Percentiles rank a stretch among this genome's conserved stretches.
These are phyloP conservation scores for Coemansia umbellata DNA, from an alignment of 192 early-diverging fungal genomes.

Conservation along the genomic window DNA sequence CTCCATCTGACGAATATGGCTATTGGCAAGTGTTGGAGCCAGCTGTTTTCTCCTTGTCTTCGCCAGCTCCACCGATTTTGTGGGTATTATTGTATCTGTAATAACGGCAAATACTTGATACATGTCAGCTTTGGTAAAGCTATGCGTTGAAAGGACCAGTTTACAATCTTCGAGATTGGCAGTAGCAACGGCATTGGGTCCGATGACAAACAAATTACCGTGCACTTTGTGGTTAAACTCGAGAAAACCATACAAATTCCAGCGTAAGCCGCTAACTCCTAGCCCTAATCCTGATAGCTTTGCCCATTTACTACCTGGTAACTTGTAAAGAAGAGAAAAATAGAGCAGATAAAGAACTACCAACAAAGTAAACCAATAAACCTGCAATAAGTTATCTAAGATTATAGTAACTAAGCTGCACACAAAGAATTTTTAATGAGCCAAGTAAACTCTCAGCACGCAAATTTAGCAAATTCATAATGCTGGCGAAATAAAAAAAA, in stretches of 20 bases:
- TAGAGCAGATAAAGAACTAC: constrained; percentile 18
- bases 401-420: no score
- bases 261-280: constrained; percentile 6
- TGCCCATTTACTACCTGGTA: constrained; percentile 19
- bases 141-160: constrained; percentile 13
- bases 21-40: constrained; percentile 23
- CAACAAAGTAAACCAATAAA: not conserved
- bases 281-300: constrained; percentile 6
- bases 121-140: constrained; percentile 21
- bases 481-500: no score
- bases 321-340: constrained; percentile 20
- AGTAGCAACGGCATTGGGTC: constrained; percentile 22
- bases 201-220: constrained; percentile 31
- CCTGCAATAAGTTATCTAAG: not conserved
- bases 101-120: constrained; percentile 19
- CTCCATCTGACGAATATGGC: constrained; percentile 28
- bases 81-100: constrained; percentile 23
- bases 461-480: no score
- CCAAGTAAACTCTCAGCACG: no score
- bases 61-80: constrained; percentile 15
- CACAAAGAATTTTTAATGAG: no score
- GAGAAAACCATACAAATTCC: constrained; percentile 6
- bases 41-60: constrained; percentile 19
- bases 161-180: constrained; percentile 24
- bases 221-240: constrained; percentile 22